Evolutionary conservation across 2,329 filamentous ascomycete species (phyloP).

Genomic region (Volutella citrinella): DNA sequence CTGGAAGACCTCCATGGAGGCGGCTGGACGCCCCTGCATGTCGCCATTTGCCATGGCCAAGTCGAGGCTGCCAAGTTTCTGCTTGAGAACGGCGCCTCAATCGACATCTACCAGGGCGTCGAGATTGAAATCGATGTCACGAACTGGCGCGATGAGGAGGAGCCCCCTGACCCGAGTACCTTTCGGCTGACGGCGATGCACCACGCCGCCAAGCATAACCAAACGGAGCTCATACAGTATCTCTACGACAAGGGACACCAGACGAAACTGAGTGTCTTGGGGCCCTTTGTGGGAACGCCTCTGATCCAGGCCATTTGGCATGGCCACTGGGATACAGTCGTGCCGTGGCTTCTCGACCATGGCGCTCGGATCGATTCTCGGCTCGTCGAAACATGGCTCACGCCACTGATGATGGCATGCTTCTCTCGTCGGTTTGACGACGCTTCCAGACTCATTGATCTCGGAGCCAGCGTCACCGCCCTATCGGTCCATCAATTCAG

Average conservation of each 20-base stretch:
- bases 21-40: slow-evolving; percentile 25
- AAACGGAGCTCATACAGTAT: slow-evolving; percentile 17
- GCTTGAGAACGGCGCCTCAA: slow-evolving; percentile 20
- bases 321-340: slow-evolving; percentile 22
- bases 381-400: slow-evolving; percentile 24
- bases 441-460: slow-evolving; percentile 22
- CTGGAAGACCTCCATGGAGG: slow-evolving; percentile 25
- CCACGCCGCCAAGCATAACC: slow-evolving; percentile 20
- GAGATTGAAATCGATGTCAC: slow-evolving; percentile 21
- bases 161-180: slow-evolving; percentile 13
- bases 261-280: slow-evolving; percentile 18
- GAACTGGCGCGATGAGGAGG: slow-evolving; percentile 20
- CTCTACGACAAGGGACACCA: slow-evolving; percentile 18
- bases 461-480: slow-evolving; percentile 21
- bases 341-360: slow-evolving; percentile 24
- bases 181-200: slow-evolving; percentile 25
- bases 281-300: slow-evolving; percentile 25
- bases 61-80: slow-evolving; percentile 23
- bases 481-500: slow-evolving; percentile 24
- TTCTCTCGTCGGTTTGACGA: slow-evolving; percentile 26
- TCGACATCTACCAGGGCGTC: slow-evolving; percentile 22
- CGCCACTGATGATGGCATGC: slow-evolving; percentile 25
- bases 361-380: slow-evolving; percentile 22
- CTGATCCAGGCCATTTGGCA: slow-evolving; percentile 26
- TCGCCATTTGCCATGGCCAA: slow-evolving; percentile 24